A percentile compares a stretch with the other conserved stretches of the same genome.
These are phyloP conservation scores for Schizochytrium sp. DNA, from an alignment of 108 stramenopile genomes.

Conservation along the genomic window DNA sequence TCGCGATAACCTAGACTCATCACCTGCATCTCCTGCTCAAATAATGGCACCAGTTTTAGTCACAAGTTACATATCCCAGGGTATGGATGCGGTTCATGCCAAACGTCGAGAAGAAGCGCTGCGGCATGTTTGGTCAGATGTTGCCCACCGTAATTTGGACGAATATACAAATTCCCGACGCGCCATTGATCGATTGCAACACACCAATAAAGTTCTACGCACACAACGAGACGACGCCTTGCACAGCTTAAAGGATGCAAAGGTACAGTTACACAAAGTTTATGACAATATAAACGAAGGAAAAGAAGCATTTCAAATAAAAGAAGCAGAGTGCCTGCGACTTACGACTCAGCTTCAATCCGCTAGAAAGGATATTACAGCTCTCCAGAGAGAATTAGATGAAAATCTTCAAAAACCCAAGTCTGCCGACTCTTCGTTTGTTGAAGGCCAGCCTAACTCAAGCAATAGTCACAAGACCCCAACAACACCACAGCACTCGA, in stretches of 20 bases:
- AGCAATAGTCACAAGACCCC: background rate
- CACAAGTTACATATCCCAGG: background rate
- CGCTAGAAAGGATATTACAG: no score
- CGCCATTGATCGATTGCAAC: background rate
- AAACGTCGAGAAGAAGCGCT: background rate
- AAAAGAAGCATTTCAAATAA: no score
- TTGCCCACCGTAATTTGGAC: background rate
- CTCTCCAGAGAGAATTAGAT: no score
- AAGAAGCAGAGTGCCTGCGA: no score
- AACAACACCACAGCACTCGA: background rate
- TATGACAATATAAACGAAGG: no score
- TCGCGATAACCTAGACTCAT: no score
- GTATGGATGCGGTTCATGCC: background rate
- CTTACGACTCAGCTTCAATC: no score
- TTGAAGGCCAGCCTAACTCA: background rate
- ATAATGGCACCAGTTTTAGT: background rate
- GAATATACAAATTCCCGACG: background rate
- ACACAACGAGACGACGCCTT: background rate
- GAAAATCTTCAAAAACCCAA: no score
- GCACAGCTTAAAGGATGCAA: background rate
- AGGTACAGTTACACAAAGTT: no score
- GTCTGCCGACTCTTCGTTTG: no score
- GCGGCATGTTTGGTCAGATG: constrained; percentile 8
- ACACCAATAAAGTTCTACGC: background rate
- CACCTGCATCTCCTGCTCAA: background rate